These are phyloP conservation scores for Penicillium odoratum DNA, from an alignment of 495 filamentous ascomycete species.

Conservation along the genomic window DNA sequence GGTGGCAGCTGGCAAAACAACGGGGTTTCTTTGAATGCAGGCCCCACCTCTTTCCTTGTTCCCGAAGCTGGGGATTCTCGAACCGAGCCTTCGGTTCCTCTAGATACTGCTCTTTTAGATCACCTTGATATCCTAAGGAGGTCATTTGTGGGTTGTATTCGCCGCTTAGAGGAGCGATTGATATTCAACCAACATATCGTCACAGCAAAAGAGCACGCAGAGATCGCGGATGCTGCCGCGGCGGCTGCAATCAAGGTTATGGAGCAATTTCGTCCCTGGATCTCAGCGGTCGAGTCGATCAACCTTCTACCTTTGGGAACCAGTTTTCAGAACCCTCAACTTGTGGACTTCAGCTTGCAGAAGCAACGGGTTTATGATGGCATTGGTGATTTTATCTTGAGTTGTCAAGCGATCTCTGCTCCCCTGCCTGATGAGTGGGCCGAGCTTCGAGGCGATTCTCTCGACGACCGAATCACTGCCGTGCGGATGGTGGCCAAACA, in stretches of 20 bases:
- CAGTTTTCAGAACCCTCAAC: slow-evolving; percentile 75
- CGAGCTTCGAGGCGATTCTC: slow-evolving; percentile 80
- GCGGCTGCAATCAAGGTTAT: slow-evolving; percentile 72
- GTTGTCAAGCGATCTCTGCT: slow-evolving; percentile 83
- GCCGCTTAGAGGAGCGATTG: slow-evolving; percentile 84
- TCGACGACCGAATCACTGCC: slow-evolving; percentile 83
- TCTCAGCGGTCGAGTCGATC: slow-evolving; percentile 83
- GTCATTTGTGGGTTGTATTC: slow-evolving; percentile 76
- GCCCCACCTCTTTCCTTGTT: slow-evolving; percentile 77
- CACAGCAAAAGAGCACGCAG: slow-evolving; percentile 65
- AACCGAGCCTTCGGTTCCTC: slow-evolving; percentile 66
- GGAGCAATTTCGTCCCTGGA: slow-evolving; percentile 84
- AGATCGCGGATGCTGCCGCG: slow-evolving; percentile 74
- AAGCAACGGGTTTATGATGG: slow-evolving; percentile 93
- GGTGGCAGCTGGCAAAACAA: slow-evolving; percentile 96
- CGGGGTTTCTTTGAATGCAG: slow-evolving; percentile 65
- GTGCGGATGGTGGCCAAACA: slow-evolving; percentile 73
- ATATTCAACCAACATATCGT: slow-evolving; percentile 72
- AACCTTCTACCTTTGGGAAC: slow-evolving; percentile 74
- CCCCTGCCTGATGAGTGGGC: slow-evolving; percentile 95
- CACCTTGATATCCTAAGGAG: slow-evolving; percentile 80
- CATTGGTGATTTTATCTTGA: slow-evolving; percentile 81
- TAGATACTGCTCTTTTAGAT: slow-evolving; percentile 77
- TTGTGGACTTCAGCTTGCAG: slow-evolving; percentile 82
- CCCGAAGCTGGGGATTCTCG: slow-evolving; percentile 71